phyloP scores from a whole-genome alignment of 2,329 filamentous ascomycete species.

The Xenosphaeropsis pyriputrescens region DNA sequence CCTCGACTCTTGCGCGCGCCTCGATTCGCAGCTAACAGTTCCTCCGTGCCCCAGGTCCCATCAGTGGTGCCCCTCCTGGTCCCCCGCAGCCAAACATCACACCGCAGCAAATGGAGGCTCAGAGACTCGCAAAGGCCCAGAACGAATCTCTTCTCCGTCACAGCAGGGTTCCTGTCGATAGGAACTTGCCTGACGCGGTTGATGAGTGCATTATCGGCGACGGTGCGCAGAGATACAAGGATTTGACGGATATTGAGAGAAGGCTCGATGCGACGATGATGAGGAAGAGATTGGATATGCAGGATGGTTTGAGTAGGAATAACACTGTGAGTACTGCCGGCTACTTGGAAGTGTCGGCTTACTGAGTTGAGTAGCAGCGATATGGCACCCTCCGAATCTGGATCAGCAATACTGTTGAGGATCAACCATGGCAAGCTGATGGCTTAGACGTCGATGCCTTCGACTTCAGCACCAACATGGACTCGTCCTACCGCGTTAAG shows the following conservation, averaged over 20 bases:
- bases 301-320: constrained; percentile 63
- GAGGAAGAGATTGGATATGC: constrained; percentile 81
- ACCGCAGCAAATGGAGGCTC: constrained; percentile 37
- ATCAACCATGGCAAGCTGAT: constrained; percentile 80
- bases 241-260: constrained; percentile 75
- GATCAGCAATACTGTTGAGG: constrained; percentile 89
- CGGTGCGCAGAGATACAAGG: constrained; percentile 67
- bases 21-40: constrained; percentile 1
- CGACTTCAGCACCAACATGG: constrained; percentile 64
- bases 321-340: constrained; percentile 38
- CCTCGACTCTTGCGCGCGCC: not conserved
- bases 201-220: constrained; percentile 74
- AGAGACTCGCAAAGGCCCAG: constrained; percentile 35
- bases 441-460: constrained; percentile 59
- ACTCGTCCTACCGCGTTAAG: constrained; percentile 77
- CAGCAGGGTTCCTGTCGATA: constrained; percentile 84
- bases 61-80: constrained; percentile 10
- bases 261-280: constrained; percentile 85
- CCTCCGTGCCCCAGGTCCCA: constrained; percentile 11
- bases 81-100: constrained; percentile 25
- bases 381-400: constrained; percentile 80
- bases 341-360: not conserved
- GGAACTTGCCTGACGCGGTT: constrained; percentile 81
- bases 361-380: constrained; percentile 29
- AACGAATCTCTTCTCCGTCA: constrained; percentile 63